These are phyloP conservation scores for Paecilomyces sp. DNA, from an alignment of 2,329 filamentous ascomycete genomes.

Conservation along the genomic window DNA sequence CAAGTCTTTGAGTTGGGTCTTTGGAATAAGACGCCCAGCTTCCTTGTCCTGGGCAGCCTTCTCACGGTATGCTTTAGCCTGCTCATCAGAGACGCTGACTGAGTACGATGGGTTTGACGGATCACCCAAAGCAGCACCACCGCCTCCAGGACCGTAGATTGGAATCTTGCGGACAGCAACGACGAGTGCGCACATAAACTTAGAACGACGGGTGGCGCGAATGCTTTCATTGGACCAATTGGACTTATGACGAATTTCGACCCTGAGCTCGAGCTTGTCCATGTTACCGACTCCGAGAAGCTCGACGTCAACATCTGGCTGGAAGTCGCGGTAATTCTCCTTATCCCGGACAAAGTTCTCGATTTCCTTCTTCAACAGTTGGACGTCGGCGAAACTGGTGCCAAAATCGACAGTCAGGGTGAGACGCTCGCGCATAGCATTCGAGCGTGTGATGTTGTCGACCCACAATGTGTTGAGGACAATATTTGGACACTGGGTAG, in stretches of 20 bases:
- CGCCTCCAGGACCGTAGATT: slow-evolving; percentile 74
- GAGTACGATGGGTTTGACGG: slow-evolving; percentile 71
- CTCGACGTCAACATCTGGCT: slow-evolving; percentile 71
- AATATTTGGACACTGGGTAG: slow-evolving; percentile 81
- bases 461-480: slow-evolving; percentile 88
- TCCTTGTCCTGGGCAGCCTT: slow-evolving; percentile 56
- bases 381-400: slow-evolving; percentile 82
- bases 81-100: slow-evolving; percentile 64
- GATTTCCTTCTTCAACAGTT: slow-evolving; percentile 77
- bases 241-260: slow-evolving; percentile 86
- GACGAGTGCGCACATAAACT: slow-evolving; percentile 93
- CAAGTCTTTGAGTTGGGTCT: slow-evolving; percentile 12
- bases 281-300: slow-evolving; percentile 73
- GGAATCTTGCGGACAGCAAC: slow-evolving; percentile 79
- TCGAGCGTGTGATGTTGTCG: slow-evolving; percentile 86
- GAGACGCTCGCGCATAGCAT: slow-evolving; percentile 82
- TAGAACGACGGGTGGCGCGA: slow-evolving; percentile 73
- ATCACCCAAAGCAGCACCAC: slow-evolving; percentile 53
- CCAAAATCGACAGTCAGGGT: slow-evolving; percentile 76
- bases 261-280: slow-evolving; percentile 76
- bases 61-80: slow-evolving; percentile 58
- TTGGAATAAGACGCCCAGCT: slow-evolving; percentile 58
- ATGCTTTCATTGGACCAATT: slow-evolving; percentile 86
- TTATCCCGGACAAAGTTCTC: slow-evolving; percentile 73
- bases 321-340: slow-evolving; percentile 87